Conservation (phyloP, 257 asterid genomes). For the Solanum tarijense region DNA sequence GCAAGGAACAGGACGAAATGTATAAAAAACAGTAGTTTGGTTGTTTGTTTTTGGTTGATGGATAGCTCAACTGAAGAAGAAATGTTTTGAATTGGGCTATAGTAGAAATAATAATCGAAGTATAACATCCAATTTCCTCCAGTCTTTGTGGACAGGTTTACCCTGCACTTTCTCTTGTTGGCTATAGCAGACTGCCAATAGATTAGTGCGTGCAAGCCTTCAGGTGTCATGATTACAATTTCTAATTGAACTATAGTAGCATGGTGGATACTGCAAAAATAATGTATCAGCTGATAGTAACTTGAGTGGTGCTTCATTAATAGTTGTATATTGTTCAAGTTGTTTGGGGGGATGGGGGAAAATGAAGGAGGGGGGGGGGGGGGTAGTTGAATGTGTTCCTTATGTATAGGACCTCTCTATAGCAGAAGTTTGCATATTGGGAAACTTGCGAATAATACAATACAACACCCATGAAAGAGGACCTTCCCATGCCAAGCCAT, state of each 20-base stretch:
- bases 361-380: too few relatives aligned
- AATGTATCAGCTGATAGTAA: not conserved
- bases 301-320: not conserved
- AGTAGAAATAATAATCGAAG: not conserved
- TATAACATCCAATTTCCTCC: not conserved
- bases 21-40: not conserved
- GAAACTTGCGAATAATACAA: not conserved
- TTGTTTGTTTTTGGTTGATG: not conserved
- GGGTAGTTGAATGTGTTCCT: not conserved
- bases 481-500: not conserved
- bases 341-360: not conserved
- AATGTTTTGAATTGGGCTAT: not conserved
- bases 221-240: not conserved
- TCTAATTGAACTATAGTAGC: not conserved
- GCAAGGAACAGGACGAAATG: not conserved
- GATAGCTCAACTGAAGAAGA: not conserved
- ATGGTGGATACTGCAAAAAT: not conserved
- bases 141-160: not conserved
- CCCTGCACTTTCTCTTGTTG: not conserved
- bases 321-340: not conserved
- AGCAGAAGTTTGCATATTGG: not conserved
- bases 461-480: not conserved
- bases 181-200: not conserved
- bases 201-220: not conserved
- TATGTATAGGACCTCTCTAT: not conserved